A percentile compares a stretch with the other conserved stretches of the same genome.
Conservation (phyloP, 2,329 filamentous ascomycete genomes). For the Alternaria postmessia region DNA sequence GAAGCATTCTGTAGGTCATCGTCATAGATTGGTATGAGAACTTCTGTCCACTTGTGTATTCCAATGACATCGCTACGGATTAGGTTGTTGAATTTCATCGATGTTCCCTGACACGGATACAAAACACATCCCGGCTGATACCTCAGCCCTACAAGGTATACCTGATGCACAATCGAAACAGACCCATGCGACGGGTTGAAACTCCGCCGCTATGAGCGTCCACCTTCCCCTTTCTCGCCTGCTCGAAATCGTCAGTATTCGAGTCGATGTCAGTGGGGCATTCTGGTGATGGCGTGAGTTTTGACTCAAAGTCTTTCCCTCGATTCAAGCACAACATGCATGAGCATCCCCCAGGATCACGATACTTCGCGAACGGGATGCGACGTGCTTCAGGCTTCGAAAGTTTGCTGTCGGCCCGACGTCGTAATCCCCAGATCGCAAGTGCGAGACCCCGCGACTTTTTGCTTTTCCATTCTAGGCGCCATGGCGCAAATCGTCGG, state of each 20-base stretch:
- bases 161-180: constrained; percentile 12
- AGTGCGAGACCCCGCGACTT: neutral
- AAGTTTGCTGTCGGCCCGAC: constrained; percentile 2
- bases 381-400: neutral
- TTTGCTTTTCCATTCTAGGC: neutral
- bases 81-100: neutral
- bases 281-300: constrained; percentile 1
- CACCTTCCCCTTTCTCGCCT: neutral
- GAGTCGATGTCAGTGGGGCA: constrained; percentile 2
- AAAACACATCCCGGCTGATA: neutral
- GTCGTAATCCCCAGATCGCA: neutral
- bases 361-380: neutral
- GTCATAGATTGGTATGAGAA: neutral
- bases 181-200: neutral
- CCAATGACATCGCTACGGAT: neutral
- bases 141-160: constrained; percentile 12
- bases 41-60: neutral
- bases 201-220: neutral
- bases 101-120: neutral
- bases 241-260: neutral
- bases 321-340: constrained; percentile 2
- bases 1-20: constrained; percentile 1
- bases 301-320: neutral
- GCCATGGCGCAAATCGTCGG: neutral
- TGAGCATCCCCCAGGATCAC: constrained; percentile 1